phyloP scores from a whole-genome alignment of 139 green algal species.

The Limnomonas spitsbergensis region DNA sequence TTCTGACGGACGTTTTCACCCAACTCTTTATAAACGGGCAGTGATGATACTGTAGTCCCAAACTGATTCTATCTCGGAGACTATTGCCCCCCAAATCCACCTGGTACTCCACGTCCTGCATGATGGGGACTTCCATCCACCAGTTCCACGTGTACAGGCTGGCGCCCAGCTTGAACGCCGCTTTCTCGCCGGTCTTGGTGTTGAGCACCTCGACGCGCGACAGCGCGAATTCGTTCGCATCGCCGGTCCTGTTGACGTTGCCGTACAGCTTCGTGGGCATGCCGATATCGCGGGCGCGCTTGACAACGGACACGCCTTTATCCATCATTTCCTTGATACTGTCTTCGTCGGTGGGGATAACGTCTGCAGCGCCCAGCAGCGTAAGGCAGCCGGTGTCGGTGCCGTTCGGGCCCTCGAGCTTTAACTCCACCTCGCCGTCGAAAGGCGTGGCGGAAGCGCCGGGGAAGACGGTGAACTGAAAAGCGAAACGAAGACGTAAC shows the following conservation, averaged over 20 bases:
- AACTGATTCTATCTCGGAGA: too few species aligned
- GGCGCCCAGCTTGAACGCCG: not conserved
- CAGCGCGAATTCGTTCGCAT: not conserved
- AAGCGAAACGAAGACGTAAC: too few species aligned
- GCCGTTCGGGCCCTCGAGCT: not conserved
- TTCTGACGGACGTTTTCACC: too few species aligned
- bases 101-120: not conserved
- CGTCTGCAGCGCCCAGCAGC: not conserved
- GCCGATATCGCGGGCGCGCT: not conserved
- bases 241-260: not conserved
- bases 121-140: not conserved
- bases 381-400: not conserved
- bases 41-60: too few species aligned
- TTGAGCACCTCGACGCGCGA: constrained; percentile 2
- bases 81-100: too few species aligned
- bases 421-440: not conserved
- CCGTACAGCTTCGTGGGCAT: not conserved
- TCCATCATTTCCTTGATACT: too few species aligned
- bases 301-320: too few species aligned
- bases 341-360: too few species aligned
- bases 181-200: not conserved
- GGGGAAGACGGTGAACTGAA: too few species aligned
- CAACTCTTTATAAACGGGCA: too few species aligned
- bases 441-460: not conserved
- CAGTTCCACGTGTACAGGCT: constrained; percentile 12